These are phyloP conservation scores for Chalciporus sp. DNA, from an alignment of 1,284 basidiomycete species.

Conservation along the genomic window DNA sequence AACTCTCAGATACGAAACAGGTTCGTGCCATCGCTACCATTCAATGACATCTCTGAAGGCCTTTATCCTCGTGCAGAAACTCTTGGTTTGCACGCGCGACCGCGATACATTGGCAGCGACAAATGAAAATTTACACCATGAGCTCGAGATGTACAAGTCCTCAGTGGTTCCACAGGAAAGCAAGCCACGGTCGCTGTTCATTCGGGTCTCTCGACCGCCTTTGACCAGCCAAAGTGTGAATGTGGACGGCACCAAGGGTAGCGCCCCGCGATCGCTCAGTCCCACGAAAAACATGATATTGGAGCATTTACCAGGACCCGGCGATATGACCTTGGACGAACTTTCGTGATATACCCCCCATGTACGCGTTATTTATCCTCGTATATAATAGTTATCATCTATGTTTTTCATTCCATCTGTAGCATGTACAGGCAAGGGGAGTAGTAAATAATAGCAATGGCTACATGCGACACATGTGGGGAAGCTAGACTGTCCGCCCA, in stretches of 20 bases:
- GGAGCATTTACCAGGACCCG: constrained; percentile 36
- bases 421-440: not conserved
- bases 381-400: not conserved
- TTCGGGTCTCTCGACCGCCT: constrained; percentile 59
- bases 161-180: constrained; percentile 55
- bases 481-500: not conserved
- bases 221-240: constrained; percentile 51
- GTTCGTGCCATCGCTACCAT: constrained; percentile 38
- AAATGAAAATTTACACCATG: constrained; percentile 58
- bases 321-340: constrained; percentile 64
- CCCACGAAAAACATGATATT: constrained; percentile 19
- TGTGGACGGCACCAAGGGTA: constrained; percentile 12
- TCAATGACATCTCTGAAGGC: not conserved
- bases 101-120: constrained; percentile 50
- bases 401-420: not conserved
- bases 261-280: constrained; percentile 6
- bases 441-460: not conserved
- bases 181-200: constrained; percentile 66
- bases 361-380: constrained; percentile 18
- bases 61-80: constrained; percentile 44
- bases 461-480: not conserved
- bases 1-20: constrained; percentile 72
- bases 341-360: constrained; percentile 38
- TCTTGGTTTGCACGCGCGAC: constrained; percentile 55
- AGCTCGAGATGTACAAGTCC: constrained; percentile 72